Base-by-base conservation (phyloP, 2,329 filamentous ascomycete species). In the Fusarium compactum region DNA sequence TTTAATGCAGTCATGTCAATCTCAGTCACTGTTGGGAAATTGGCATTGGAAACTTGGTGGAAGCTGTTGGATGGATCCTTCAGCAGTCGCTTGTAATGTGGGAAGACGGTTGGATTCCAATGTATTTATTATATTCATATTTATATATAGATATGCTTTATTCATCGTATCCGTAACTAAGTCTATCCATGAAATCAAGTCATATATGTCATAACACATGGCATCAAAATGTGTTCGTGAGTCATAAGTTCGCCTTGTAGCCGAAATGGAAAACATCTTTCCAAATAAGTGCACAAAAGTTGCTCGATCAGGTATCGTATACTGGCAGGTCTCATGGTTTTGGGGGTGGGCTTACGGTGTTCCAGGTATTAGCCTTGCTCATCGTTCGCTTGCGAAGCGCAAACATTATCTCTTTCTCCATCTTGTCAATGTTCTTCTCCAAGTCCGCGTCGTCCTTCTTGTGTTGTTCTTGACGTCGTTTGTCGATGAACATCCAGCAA, bases 401-500 rank as follows among this genome's bases (percentile, higher is more conserved):
- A 55, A 82, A 82, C 81, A 89, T 85, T 70, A 89, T 88, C 47
- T 87, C 83, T 65, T 79, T 82, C 77, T 89, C 87, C 84, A 89
- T 86, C 65, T 81, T 79, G 41, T 85, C 83, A 68, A 89, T 88
- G 50, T 86, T 84, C 70, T 81, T 80, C 78, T 88, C 85, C 50
- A 89, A 81, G 55, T 86, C 83, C 27, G 73, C 70, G 67, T 89
- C 86, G 72, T 89, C 86, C 52, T 72, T 70, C 15, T 78, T 80
- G 71, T 86, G 86, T 69, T 80, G 77, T 58, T 76, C 79, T 78
- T 88, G 85, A 52, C 86, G 84, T 25, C 80, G 80, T 43, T 77
- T 80, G 73, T 89, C 87, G 74, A 86, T 86, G 67, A 81, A 80
- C 72, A 85, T 81, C 87, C 88, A 90, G n/a, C 80, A 75, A 5